Conservation (phyloP, 495 filamentous ascomycete genomes). For the Lindgomyces ingoldianus region DNA sequence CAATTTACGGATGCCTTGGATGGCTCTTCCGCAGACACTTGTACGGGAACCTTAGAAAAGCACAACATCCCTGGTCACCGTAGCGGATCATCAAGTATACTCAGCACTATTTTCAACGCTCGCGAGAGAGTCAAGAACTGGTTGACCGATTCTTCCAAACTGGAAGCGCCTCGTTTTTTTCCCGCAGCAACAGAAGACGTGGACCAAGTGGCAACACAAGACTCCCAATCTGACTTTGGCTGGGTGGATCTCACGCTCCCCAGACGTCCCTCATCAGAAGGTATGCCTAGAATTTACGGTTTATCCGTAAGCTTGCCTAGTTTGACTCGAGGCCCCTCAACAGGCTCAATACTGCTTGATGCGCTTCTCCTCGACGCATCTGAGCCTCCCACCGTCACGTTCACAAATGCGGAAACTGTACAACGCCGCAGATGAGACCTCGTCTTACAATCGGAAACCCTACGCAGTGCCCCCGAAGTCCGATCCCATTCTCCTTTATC, state of each 20-base stretch:
- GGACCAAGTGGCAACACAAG: background rate
- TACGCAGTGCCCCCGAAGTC: background rate
- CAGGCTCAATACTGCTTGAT: background rate
- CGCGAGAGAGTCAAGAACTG: conserved; percentile 13
- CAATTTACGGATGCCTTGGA: background rate
- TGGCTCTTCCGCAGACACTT: background rate
- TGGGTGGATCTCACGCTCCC: background rate
- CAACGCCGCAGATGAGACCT: background rate
- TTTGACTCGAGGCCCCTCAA: background rate
- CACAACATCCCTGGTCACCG: background rate
- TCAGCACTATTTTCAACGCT: background rate
- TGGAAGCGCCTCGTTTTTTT: background rate
- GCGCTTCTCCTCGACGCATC: background rate
- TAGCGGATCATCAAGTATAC: background rate
- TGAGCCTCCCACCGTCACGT: background rate
- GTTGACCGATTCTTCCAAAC: conserved; percentile 3
- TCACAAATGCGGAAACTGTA: background rate
- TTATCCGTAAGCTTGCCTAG: background rate
- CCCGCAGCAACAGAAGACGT: background rate
- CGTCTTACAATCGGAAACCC: background rate
- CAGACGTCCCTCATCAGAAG: background rate
- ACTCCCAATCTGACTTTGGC: background rate
- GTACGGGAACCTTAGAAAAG: too few species aligned
- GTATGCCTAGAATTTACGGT: too few species aligned
- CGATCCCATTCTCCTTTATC: background rate